phyloP scores from a whole-genome alignment of 768 basidiomycete genomes.

The Hemileccinum rubropunctum region DNA sequence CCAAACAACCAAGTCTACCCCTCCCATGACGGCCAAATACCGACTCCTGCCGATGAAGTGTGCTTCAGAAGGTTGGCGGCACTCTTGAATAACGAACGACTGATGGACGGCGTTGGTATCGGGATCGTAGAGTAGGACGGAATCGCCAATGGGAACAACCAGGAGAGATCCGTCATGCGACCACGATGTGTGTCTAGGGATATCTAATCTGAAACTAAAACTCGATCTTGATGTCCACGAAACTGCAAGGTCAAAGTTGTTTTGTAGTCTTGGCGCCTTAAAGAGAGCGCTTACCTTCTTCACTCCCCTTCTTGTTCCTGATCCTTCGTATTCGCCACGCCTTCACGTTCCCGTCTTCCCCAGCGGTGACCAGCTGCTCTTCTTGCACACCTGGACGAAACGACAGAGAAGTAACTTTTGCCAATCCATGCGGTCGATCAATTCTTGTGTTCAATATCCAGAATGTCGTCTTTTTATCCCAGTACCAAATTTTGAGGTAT shows the following conservation, averaged over 20 bases:
- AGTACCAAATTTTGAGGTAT: constrained; percentile 89
- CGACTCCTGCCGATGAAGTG: constrained; percentile 70
- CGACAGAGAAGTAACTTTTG: constrained; percentile 56
- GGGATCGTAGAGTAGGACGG: constrained; percentile 75
- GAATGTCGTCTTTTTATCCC: constrained; percentile 59
- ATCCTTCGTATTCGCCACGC: constrained; percentile 66
- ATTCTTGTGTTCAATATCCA: constrained; percentile 87
- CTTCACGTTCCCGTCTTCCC: constrained; percentile 74
- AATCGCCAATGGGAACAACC: constrained; percentile 63
- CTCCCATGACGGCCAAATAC: constrained; percentile 57
- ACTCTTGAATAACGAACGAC: constrained; percentile 58
- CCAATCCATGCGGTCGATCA: constrained; percentile 78
- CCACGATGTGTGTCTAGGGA: constrained; percentile 69
- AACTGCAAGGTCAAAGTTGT: constrained; percentile 17
- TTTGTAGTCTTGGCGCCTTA: neutral
- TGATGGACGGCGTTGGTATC: constrained; percentile 55
- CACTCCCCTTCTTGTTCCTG: constrained; percentile 43
- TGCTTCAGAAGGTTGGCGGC: constrained; percentile 39
- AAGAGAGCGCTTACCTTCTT: constrained; percentile 47
- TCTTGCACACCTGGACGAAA: constrained; percentile 57
- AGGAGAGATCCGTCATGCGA: constrained; percentile 86
- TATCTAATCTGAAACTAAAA: constrained; percentile 63
- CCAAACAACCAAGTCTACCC: constrained; percentile 61
- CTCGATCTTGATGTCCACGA: constrained; percentile 83
- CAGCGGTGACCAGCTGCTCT: constrained; percentile 65